Evolutionary conservation across 2,329 filamentous ascomycete species (phyloP).

Genomic region (Beauveria asiatica): DNA sequence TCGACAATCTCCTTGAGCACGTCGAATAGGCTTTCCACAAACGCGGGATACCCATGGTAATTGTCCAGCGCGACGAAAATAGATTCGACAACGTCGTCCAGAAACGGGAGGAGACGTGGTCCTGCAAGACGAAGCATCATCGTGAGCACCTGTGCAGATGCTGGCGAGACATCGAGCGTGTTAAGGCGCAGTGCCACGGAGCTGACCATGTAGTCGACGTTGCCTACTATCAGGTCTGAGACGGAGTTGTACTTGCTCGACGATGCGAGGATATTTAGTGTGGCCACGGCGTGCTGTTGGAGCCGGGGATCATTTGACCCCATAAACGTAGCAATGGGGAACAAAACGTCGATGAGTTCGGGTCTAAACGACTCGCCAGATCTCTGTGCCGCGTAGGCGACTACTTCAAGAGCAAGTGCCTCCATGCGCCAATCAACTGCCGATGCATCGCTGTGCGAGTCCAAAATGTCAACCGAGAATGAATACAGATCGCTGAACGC

Average conservation of each 20-base stretch:
- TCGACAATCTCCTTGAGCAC: slow-evolving; percentile 77
- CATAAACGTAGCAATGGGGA: slow-evolving; percentile 82
- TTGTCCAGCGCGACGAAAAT: slow-evolving; percentile 91
- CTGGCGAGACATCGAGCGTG: slow-evolving; percentile 83
- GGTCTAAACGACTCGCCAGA: slow-evolving; percentile 62
- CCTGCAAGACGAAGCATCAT: slow-evolving; percentile 94
- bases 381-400: slow-evolving; percentile 65
- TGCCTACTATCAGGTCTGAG: slow-evolving; percentile 73
- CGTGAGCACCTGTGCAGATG: slow-evolving; percentile 78
- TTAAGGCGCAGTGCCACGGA: slow-evolving; percentile 83
- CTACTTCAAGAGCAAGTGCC: slow-evolving; percentile 71
- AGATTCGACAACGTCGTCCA: slow-evolving; percentile 84
- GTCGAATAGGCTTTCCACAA: slow-evolving; percentile 78
- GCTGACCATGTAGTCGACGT: slow-evolving; percentile 95
- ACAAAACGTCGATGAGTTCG: slow-evolving; percentile 85
- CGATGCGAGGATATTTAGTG: slow-evolving; percentile 69
- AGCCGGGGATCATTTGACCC: slow-evolving; percentile 61
- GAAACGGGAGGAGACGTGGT: slow-evolving; percentile 69
- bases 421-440: slow-evolving; percentile 61
- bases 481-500: slow-evolving; percentile 59
- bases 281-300: slow-evolving; percentile 72
- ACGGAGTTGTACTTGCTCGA: slow-evolving; percentile 69
- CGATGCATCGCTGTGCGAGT: slow-evolving; percentile 40
- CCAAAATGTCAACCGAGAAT: slow-evolving; percentile 55
- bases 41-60: slow-evolving; percentile 82